Evolutionary conservation across 305 asterid species (phyloP).

Genomic region (Fraxinus greggii): DNA sequence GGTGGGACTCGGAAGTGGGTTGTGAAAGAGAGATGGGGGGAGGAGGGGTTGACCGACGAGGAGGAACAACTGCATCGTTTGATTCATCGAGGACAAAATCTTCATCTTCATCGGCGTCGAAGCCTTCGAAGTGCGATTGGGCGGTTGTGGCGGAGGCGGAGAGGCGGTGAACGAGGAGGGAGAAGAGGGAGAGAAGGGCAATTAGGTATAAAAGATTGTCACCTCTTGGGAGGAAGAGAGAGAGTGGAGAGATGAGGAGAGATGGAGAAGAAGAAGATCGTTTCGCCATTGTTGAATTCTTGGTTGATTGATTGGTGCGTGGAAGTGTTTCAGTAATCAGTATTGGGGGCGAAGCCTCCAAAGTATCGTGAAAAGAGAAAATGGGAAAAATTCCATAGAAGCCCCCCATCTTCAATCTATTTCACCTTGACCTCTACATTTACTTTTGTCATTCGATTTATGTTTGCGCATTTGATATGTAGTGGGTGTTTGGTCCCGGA

Average conservation of each 20-base stretch:
- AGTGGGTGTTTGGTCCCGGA: too few relatives aligned
- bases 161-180: constrained; percentile 63
- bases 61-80: constrained; percentile 41
- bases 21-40: constrained; percentile 62
- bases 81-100: constrained; percentile 45
- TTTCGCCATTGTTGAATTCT: constrained; percentile 52
- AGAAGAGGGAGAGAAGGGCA: constrained; percentile 56
- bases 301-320: not conserved
- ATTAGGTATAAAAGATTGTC: constrained; percentile 57
- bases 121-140: constrained; percentile 86
- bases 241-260: constrained; percentile 47
- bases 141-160: constrained; percentile 47
- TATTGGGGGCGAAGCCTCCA: not conserved
- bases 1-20: constrained; percentile 53
- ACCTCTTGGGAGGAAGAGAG: constrained; percentile 62
- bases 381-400: not conserved
- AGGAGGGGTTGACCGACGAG: constrained; percentile 56
- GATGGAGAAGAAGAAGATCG: constrained; percentile 33
- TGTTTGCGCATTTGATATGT: not conserved
- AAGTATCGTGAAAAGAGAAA: not conserved
- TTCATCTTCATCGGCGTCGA: constrained; percentile 87
- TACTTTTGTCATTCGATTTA: not conserved
- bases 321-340: not conserved
- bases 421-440: not conserved
- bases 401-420: not conserved